Conservation (phyloP, 805 yeast species). For the Blastobotrys peoriensis region DNA sequence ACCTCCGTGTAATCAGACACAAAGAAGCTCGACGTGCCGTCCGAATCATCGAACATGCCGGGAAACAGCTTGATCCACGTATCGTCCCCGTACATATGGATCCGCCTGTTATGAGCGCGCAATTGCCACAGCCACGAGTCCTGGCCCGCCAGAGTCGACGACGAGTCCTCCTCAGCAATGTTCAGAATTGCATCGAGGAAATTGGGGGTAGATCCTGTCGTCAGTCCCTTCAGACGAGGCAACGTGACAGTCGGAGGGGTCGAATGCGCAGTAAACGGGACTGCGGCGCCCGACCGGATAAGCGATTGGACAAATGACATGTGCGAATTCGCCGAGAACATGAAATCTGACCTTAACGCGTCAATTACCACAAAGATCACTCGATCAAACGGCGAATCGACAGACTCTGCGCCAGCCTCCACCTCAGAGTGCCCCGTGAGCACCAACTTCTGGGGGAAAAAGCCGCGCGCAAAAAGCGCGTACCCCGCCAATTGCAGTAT, state of each 20-base stretch:
- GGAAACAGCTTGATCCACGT: slow-evolving; percentile 95
- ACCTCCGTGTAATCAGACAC: slow-evolving; percentile 95
- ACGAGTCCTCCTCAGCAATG: slow-evolving; percentile 82
- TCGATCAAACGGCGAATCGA: slow-evolving; percentile 45
- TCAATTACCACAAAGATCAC: slow-evolving; percentile 83
- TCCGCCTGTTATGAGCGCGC: slow-evolving; percentile 32
- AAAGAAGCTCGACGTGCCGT: slow-evolving; percentile 90
- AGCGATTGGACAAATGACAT: slow-evolving; percentile 64
- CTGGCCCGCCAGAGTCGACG: slow-evolving; percentile 60
- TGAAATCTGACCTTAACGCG: slow-evolving; percentile 85
- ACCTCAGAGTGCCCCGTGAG: slow-evolving; percentile 50
- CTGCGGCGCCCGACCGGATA: slow-evolving; percentile 58
- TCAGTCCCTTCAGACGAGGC: slow-evolving; percentile 87
- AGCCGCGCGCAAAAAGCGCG: slow-evolving; percentile 67
- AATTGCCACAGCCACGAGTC: slow-evolving; percentile 88
- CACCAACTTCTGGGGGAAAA: slow-evolving; percentile 84
- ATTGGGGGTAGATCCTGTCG: slow-evolving; percentile 92
- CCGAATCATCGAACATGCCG: slow-evolving; percentile 51
- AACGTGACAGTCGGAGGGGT: slow-evolving; percentile 96
- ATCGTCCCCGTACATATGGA: slow-evolving; percentile 94
- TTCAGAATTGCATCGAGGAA: slow-evolving; percentile 91
- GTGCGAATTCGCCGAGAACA: slow-evolving; percentile 53
- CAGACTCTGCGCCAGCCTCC: slow-evolving; percentile 14
- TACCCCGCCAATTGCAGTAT: slow-evolving; percentile 48
- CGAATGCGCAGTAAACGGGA: slow-evolving; percentile 87